Percentiles rank a stretch among this genome's conserved stretches.
These are phyloP conservation scores for Neofusicoccum kwambonambiense DNA, from an alignment of 2,329 filamentous ascomycete species.

Conservation along the genomic window DNA sequence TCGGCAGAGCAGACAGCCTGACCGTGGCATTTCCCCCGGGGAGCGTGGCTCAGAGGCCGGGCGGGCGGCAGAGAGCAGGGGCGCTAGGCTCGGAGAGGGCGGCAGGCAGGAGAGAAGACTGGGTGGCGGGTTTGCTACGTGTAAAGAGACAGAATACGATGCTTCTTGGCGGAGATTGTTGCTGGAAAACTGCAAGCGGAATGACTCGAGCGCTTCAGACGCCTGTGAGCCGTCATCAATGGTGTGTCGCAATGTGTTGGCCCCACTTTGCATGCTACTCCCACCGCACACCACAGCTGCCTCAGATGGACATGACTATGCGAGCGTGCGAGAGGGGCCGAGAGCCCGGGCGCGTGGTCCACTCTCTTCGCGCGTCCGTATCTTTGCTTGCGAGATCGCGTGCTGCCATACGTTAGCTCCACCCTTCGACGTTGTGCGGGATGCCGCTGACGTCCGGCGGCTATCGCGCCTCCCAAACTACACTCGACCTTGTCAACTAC, in stretches of 20 bases:
- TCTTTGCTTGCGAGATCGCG: background rate
- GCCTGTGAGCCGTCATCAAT: background rate
- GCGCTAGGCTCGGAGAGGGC: background rate
- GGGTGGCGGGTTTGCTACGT: background rate
- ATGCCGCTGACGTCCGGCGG: background rate
- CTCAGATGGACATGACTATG: background rate
- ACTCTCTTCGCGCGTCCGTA: background rate
- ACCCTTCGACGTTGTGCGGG: background rate
- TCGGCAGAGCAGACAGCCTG: too few species aligned
- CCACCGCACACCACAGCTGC: background rate
- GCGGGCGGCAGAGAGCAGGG: background rate
- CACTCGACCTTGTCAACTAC: too few species aligned
- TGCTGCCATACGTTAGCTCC: background rate
- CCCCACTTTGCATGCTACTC: conserved; percentile 3
- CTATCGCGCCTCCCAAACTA: background rate
- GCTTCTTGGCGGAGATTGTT: background rate
- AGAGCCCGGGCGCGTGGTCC: background rate
- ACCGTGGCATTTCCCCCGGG: too few species aligned
- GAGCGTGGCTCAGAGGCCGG: too few species aligned
- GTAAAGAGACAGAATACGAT: background rate
- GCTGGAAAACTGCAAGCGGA: background rate
- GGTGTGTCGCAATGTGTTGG: background rate
- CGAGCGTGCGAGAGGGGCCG: background rate
- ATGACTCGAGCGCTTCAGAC: background rate
- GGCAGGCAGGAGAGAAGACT: background rate